Base-by-base conservation (phyloP, 345 rosid genomes). In the Lumnitzera littorea region DNA sequence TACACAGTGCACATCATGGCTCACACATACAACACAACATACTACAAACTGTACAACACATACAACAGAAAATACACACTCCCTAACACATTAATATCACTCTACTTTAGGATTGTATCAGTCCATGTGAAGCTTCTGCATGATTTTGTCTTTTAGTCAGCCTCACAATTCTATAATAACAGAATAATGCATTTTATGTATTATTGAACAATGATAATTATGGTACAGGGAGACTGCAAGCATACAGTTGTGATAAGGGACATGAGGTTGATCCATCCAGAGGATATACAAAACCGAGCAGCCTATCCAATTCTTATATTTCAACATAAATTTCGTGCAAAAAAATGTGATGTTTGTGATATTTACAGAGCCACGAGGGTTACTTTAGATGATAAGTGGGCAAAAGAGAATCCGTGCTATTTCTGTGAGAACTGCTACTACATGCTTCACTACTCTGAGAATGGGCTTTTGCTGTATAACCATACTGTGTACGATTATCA, bases 231-330 rank as follows among this genome's bases (percentile, higher is more conserved):
- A 58, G 87, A 73, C 51, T 90, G 99, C 82, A 89, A 83, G 80
- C 97, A 92, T 76, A 78, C 76, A 60, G 62, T 92, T 48, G 86
- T 89, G 58, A 78, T 94, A 48, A 62, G 91, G 49, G 97, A 94
- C 77, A 84, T 88, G 95, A 86, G 96, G 74, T 67, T 82, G 78
- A 76, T 75, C 66, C 91, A 90, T 70, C 84, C 82, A 0, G 96
- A 87, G 15, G 97, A 94, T 62, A 66, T 79, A 49, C 83, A 79
- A 48, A 82, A 69, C 53, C 80, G 82, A 48, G 72, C 78, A 20
- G 86, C 84, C 62, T 94, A 90, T 83, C 97, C 97, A 0, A 70
- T 82, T 58, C 54, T 70, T 36, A 56, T 64, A 49, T 88, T 77
- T 55, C 85, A 76, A 58, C 36, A 61, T 11, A 94, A 90, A 65